Percentiles rank a stretch among this genome's conserved stretches.
phyloP scores from a whole-genome alignment of 1,284 basidiomycete species.

The Cerioporus squamosus region DNA sequence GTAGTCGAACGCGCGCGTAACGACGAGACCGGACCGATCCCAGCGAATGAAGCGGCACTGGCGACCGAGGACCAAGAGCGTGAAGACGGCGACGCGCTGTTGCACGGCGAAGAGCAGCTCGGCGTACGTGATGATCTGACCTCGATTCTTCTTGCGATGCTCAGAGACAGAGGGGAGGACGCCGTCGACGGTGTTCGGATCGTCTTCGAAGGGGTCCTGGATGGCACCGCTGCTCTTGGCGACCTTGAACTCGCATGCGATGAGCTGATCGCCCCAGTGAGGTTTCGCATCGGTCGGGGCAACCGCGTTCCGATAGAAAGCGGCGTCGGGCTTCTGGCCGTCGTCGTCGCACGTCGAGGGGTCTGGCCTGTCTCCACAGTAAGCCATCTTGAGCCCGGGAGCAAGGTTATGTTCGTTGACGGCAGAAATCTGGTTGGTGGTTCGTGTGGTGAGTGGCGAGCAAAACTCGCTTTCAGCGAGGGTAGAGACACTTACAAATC shows the following conservation, averaged over 20 bases:
- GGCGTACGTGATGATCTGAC: background rate
- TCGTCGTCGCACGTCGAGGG: background rate
- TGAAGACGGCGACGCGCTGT: constrained; percentile 6
- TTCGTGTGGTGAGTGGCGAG: background rate
- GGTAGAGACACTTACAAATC: background rate
- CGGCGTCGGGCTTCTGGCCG: background rate
- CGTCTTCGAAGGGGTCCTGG: constrained; percentile 1
- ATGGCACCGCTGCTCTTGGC: background rate
- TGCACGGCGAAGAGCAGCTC: constrained; percentile 2
- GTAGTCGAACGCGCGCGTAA: constrained; percentile 9
- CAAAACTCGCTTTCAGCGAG: background rate
- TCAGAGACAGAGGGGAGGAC: background rate
- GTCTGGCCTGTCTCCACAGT: background rate
- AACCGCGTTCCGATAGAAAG: background rate
- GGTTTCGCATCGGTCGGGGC: background rate
- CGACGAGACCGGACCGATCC: constrained; percentile 9
- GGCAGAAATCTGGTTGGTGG: background rate
- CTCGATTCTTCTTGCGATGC: background rate
- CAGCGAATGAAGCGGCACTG: constrained; percentile 6
- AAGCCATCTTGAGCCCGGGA: background rate
- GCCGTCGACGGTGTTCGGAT: background rate
- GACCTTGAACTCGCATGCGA: background rate
- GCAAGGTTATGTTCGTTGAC: background rate
- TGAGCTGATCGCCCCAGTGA: background rate
- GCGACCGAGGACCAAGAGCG: constrained; percentile 4